These are phyloP conservation scores for Trichoderma sp. DNA, from an alignment of 2,329 filamentous ascomycete genomes.

Conservation along the genomic window DNA sequence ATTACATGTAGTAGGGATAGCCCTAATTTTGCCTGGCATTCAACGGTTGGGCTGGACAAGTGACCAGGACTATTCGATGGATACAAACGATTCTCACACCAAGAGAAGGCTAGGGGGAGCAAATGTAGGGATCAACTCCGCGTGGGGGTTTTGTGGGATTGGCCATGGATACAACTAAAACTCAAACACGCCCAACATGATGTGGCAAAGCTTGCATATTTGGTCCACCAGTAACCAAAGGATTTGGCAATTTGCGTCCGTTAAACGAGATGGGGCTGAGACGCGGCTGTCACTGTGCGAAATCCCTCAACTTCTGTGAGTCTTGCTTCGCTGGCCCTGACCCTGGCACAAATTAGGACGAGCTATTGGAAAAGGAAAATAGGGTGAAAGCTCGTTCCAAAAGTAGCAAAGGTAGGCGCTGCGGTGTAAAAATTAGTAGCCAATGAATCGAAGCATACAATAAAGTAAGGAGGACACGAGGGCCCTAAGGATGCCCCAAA, in stretches of 20 bases:
- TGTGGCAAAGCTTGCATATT: not conserved
- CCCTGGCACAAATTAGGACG: not conserved
- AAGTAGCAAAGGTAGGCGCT: not conserved
- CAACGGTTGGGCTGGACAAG: not conserved
- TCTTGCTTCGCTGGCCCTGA: not conserved
- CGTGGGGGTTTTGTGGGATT: slow-evolving; percentile 11
- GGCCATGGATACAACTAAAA: not conserved
- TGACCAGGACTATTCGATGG: not conserved
- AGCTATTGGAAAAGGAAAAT: not conserved
- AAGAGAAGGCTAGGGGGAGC: not conserved
- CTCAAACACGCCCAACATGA: not conserved
- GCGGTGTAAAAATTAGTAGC: not conserved
- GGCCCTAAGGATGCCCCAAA: not conserved
- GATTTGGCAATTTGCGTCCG: not conserved
- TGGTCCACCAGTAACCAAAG: not conserved
- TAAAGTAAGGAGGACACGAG: not conserved
- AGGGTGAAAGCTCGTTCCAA: no score
- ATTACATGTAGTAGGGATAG: not conserved
- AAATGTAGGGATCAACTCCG: slow-evolving; percentile 1
- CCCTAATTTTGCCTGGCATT: slow-evolving; percentile 5
- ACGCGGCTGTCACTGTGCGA: not conserved
- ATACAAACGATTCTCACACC: not conserved
- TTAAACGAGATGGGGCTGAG: slow-evolving; percentile 2
- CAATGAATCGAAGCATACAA: slow-evolving; percentile 1
- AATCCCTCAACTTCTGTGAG: not conserved